Base-by-base conservation (phyloP, 106 monocot genomes). In the Dendrobium catenatum region DNA sequence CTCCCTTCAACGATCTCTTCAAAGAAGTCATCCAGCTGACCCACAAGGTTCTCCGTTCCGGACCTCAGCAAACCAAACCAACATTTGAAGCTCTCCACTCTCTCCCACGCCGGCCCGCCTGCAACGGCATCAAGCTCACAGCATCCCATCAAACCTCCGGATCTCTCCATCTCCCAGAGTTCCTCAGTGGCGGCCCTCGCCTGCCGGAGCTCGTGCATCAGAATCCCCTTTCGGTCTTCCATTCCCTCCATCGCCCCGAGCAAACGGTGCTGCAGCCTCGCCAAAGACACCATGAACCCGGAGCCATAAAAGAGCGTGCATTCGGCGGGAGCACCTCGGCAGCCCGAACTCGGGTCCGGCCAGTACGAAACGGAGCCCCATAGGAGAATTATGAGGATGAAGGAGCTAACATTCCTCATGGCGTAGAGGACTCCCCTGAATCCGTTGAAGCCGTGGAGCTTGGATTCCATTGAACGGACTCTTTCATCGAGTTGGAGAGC, bases 401-500 rank as follows among this genome's bases (percentile, higher is more conserved):
- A 82, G 13, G 93, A 86, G 86, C 89, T 86, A 9, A 87, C 96
- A 68, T 91, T 93, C 56, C 86, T 73, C 86, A 96, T 84, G 31
- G 91, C 93, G 81, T 91, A 85, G 0, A 96, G 93, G 15, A 90
- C 91, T 16, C 93, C 96, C 49, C 93, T 82, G 88, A 96, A 96
- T 10, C 93, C 96, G 55, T 93, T 93, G 89, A 95, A 95, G 5
- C 95, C 95, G 16, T 88, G 81, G 55, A 93, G 82, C 83, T 82
- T 89, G 3, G 93, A 86, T 40, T 89, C 89, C 79, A 54, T 74
- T 46, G 54, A 74, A 41, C 42, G 48, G 2, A 54, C 79, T 33
- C 75, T 68, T 47, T 88, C 90, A 54, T 89, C 81, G 80, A 88
- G 81, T 42, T 81, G 87, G 61, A 88, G 88, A 15, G 85, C 81